A percentile compares a stretch with the other conserved stretches of the same genome.
These are phyloP conservation scores for Aspergillus fumigatus DNA, from an alignment of 2,329 filamentous ascomycete species.

Conservation along the genomic window DNA sequence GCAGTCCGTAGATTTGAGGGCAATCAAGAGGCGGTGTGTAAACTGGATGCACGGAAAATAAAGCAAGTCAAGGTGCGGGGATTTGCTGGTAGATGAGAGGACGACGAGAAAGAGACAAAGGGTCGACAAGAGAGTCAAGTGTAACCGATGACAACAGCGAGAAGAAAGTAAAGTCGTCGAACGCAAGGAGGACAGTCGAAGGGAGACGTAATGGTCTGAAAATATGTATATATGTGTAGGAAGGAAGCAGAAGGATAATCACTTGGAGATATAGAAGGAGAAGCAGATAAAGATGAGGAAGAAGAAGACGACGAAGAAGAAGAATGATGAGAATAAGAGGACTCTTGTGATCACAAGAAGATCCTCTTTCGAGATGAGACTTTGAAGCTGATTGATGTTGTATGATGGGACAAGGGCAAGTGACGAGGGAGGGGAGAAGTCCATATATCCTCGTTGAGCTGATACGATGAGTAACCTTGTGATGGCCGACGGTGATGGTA, in stretches of 20 bases:
- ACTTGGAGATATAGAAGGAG: conserved; percentile 3
- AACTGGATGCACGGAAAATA: conserved; percentile 11
- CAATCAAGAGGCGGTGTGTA: conserved; percentile 21
- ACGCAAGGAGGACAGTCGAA: not conserved
- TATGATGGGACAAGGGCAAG: conserved; percentile 10
- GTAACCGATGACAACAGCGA: not conserved
- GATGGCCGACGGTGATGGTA: not conserved
- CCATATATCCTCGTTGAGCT: conserved; percentile 9
- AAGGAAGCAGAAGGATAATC: conserved; percentile 10
- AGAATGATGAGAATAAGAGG: conserved; percentile 1
- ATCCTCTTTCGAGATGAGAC: conserved; percentile 8
- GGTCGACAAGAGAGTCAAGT: not conserved
- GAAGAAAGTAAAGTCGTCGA: not conserved
- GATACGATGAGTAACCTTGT: not conserved
- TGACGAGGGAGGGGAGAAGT: conserved; percentile 17
- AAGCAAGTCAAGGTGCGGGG: conserved; percentile 12
- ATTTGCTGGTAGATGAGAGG: conserved; percentile 10
- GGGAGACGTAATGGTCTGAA: conserved; percentile 3
- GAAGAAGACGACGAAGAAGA: conserved; percentile 1
- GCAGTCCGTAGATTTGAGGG: conserved; percentile 1
- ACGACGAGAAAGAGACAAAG: conserved; percentile 2
- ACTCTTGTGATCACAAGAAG: conserved; percentile 11
- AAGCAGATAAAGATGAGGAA: not conserved
- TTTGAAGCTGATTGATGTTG: conserved; percentile 9
- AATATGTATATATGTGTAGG: conserved; percentile 9